Percentiles rank a stretch among this genome's conserved stretches.
phyloP scores from a whole-genome alignment of 441 rosid genomes.

The Oxalis stricta region DNA sequence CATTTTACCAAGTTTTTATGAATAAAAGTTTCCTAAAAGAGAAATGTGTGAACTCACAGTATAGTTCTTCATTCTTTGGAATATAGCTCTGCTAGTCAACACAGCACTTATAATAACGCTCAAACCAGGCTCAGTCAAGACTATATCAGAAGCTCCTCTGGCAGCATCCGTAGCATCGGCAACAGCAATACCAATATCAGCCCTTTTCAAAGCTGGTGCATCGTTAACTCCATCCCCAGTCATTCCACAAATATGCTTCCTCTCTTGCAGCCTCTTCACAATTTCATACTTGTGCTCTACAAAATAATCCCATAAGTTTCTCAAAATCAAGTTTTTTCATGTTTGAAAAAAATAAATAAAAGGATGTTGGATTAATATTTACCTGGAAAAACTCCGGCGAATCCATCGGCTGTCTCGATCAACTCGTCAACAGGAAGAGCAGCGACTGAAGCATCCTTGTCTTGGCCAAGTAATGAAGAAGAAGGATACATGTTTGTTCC shows the following conservation, averaged over 20 bases:
- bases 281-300: constrained; percentile 81
- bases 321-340: neutral
- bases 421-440: constrained; percentile 69
- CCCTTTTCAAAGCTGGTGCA: constrained; percentile 83
- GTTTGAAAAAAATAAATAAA: neutral
- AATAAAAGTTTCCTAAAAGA: neutral
- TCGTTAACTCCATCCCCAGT: constrained; percentile 96
- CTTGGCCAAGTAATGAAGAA: constrained; percentile 67
- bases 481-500: constrained; percentile 93
- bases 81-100: constrained; percentile 83
- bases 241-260: constrained; percentile 90
- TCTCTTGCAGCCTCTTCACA: constrained; percentile 63
- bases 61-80: constrained; percentile 94
- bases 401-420: constrained; percentile 87
- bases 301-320: neutral
- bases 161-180: constrained; percentile 95
- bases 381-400: constrained; percentile 93
- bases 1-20: neutral
- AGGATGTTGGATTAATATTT: neutral
- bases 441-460: constrained; percentile 60
- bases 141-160: constrained; percentile 79
- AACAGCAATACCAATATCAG: constrained; percentile 88
- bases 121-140: constrained; percentile 77
- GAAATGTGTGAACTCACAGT: constrained; percentile 38
- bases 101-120: constrained; percentile 91